Percentiles rank a stretch among this genome's conserved stretches.
These are phyloP conservation scores for Mangifera indica DNA, from an alignment of 345 rosid genomes.

Conservation along the genomic window DNA sequence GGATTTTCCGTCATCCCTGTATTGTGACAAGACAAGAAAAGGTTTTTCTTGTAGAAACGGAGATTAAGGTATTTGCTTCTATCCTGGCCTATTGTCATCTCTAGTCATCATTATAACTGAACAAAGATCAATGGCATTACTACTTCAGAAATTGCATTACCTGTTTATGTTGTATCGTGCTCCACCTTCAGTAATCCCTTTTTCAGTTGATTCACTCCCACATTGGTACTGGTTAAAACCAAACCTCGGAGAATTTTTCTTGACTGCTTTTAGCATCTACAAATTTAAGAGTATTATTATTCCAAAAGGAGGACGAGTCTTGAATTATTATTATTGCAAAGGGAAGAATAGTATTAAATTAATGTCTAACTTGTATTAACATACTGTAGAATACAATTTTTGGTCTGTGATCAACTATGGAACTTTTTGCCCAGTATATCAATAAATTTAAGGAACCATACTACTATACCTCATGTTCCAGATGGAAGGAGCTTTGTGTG, in stretches of 20 bases:
- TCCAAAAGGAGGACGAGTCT: too few relatives aligned
- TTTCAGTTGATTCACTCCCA: constrained; percentile 20
- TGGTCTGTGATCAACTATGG: not conserved
- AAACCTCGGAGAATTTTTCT: constrained; percentile 19
- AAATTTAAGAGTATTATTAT: not conserved
- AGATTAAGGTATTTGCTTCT: too few relatives aligned
- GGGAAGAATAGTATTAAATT: not conserved
- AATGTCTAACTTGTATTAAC: too few relatives aligned
- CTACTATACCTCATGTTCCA: constrained; percentile 32
- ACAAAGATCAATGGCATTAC: not conserved
- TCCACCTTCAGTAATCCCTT: constrained; percentile 17
- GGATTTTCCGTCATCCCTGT: too few relatives aligned
- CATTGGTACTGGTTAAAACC: constrained; percentile 27
- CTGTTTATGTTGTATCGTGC: constrained; percentile 23
- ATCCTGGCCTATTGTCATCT: too few relatives aligned
- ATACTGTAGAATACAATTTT: not conserved
- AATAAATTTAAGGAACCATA: not conserved
- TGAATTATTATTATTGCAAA: too few relatives aligned
- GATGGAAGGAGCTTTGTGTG: constrained; percentile 18
- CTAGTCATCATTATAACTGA: not conserved
- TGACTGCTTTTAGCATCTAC: constrained; percentile 23
- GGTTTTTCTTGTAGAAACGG: too few relatives aligned
- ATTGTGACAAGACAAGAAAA: too few relatives aligned
- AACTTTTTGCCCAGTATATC: not conserved
- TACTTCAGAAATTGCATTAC: constrained; percentile 20